Conservation (phyloP, 306 rosid species). For the Arachis hypogaea region DNA sequence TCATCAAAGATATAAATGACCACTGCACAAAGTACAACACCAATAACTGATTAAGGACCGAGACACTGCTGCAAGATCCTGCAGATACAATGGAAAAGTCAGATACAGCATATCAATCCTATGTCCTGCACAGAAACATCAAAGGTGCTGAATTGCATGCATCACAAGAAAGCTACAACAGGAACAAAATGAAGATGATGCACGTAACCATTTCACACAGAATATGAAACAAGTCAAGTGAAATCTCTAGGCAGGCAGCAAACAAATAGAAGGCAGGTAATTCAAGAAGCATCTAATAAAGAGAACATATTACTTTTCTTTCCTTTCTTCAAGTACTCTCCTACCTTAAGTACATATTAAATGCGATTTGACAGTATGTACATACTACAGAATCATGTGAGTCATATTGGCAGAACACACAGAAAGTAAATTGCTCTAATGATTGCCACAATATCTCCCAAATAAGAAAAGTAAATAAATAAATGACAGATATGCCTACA, state of each 20-base stretch:
- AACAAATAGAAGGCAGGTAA: too few species aligned
- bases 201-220: not conserved
- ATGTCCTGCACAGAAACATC: slow-evolving; percentile 28
- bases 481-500: not conserved
- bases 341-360: not conserved
- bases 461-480: not conserved
- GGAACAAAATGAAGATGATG: not conserved
- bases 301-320: slow-evolving; percentile 2
- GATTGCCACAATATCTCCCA: not conserved
- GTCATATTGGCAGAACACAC: not conserved
- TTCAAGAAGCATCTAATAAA: too few species aligned
- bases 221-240: slow-evolving; percentile 31
- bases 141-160: slow-evolving; percentile 24
- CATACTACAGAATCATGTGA: slow-evolving; percentile 10
- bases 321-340: slow-evolving; percentile 26
- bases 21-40: slow-evolving; percentile 38
- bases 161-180: slow-evolving; percentile 24
- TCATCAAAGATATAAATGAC: slow-evolving; percentile 53
- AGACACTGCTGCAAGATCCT: slow-evolving; percentile 47
- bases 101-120: slow-evolving; percentile 25
- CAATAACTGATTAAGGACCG: slow-evolving; percentile 33
- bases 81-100: slow-evolving; percentile 29
- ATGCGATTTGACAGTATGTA: not conserved
- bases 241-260: too few species aligned
- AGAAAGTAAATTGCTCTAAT: slow-evolving; percentile 19